Conservation (phyloP, 345 rosid species). For the Conringia planisiliqua region DNA sequence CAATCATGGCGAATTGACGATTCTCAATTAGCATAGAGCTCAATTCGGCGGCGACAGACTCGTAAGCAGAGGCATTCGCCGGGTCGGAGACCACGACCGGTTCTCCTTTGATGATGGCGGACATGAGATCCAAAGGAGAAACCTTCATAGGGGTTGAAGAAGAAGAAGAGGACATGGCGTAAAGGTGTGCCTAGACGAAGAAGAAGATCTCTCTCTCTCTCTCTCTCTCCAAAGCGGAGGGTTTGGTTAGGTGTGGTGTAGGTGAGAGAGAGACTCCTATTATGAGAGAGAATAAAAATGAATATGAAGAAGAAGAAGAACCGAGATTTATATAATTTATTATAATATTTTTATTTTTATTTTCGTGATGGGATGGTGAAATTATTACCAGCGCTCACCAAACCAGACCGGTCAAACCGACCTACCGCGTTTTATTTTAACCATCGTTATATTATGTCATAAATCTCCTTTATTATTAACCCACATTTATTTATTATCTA, state of each 20-base stretch:
- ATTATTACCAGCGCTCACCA: constrained; percentile 56
- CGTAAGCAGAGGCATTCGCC: constrained; percentile 51
- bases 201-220: constrained; percentile 25
- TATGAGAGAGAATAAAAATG: neutral
- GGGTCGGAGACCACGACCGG: constrained; percentile 45
- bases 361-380: constrained; percentile 9
- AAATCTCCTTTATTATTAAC: neutral
- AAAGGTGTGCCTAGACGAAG: neutral
- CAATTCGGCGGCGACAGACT: constrained; percentile 45
- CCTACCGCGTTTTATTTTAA: constrained; percentile 43
- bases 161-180: constrained; percentile 31
- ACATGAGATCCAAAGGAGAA: constrained; percentile 75
- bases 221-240: constrained; percentile 7
- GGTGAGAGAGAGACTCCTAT: constrained; percentile 43
- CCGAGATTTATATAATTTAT: neutral
- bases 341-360: neutral
- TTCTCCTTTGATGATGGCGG: constrained; percentile 76
- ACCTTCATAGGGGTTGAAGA: constrained; percentile 39
- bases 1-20: constrained; percentile 65
- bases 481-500: neutral
- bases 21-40: constrained; percentile 62
- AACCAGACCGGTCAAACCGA: constrained; percentile 58
- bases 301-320: constrained; percentile 12
- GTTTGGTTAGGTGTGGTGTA: constrained; percentile 40
- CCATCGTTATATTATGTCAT: constrained; percentile 25